A percentile compares a stretch with the other conserved stretches of the same genome.
Evolutionary conservation across 2,329 filamentous ascomycete genomes (phyloP).

Genomic region (Rutstroemia sp.): DNA sequence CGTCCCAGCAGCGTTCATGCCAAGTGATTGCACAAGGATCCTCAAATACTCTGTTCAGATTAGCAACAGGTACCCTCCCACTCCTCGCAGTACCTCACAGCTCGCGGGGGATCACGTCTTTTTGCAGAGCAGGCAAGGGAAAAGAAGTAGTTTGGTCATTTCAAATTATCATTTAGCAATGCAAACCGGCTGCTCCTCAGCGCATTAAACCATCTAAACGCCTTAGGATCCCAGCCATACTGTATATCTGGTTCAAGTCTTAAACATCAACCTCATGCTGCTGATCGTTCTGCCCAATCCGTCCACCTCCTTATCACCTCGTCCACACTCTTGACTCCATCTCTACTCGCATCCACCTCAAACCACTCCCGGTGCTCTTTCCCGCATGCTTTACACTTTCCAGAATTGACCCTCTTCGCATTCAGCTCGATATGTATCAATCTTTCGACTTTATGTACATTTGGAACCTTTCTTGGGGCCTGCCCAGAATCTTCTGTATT

Average conservation of each 20-base stretch:
- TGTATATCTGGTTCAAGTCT: not conserved
- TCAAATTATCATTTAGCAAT: no score
- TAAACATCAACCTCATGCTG: not conserved
- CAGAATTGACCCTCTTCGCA: slow-evolving; percentile 46
- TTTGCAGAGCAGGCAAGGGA: no score
- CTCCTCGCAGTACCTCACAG: no score
- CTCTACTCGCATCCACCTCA: slow-evolving; percentile 68
- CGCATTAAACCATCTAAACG: no score
- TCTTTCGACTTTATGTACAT: slow-evolving; percentile 81
- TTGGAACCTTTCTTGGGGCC: slow-evolving; percentile 65
- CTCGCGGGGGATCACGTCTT: no score
- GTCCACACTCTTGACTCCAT: slow-evolving; percentile 61
- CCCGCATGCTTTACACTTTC: slow-evolving; percentile 68
- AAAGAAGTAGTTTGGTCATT: no score
- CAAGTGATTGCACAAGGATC: no score
- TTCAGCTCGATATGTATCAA: slow-evolving; percentile 86
- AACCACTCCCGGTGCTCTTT: slow-evolving; percentile 94
- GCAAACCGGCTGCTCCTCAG: no score
- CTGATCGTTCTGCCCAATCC: slow-evolving; percentile 47
- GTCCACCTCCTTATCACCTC: slow-evolving; percentile 79
- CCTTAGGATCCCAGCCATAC: not conserved
- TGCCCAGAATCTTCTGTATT: slow-evolving; percentile 22
- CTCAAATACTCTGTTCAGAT: no score
- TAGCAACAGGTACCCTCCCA: no score
- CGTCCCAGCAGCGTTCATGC: no score